Percentiles rank a stretch among this genome's conserved stretches.
Conservation (phyloP, 2,329 filamentous ascomycete genomes). For the Monilinia fructicola region DNA sequence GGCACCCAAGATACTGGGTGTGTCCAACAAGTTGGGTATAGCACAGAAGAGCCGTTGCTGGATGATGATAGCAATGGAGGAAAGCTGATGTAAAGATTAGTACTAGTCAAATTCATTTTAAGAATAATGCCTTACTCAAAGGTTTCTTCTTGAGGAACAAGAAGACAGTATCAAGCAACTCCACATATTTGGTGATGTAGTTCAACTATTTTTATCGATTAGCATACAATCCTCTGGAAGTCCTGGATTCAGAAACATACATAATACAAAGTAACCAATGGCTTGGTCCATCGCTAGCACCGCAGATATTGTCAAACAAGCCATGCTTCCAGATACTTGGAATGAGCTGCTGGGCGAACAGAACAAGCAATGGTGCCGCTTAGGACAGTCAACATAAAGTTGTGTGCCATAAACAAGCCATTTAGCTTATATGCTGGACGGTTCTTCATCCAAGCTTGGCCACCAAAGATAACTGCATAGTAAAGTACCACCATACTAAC, state of each 20-base stretch:
- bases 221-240: slow-evolving; percentile 1
- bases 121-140: slow-evolving; percentile 58
- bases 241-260: slow-evolving; percentile 54
- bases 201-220: slow-evolving; percentile 68
- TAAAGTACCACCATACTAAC: slow-evolving; percentile 79
- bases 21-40: slow-evolving; percentile 94
- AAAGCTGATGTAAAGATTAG: slow-evolving; percentile 58
- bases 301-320: slow-evolving; percentile 85
- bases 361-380: slow-evolving; percentile 73
- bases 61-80: slow-evolving; percentile 98
- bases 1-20: slow-evolving; percentile 94
- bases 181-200: slow-evolving; percentile 97
- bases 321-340: slow-evolving; percentile 78
- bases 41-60: slow-evolving; percentile 93
- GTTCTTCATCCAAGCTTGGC: slow-evolving; percentile 86
- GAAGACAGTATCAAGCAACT: slow-evolving; percentile 93
- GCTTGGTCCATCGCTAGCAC: slow-evolving; percentile 90
- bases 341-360: slow-evolving; percentile 89
- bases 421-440: slow-evolving; percentile 83
- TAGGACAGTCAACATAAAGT: slow-evolving; percentile 86
- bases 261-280: slow-evolving; percentile 91
- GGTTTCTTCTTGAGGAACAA: slow-evolving; percentile 99
- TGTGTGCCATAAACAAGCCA: slow-evolving; percentile 89
- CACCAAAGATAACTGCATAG: slow-evolving; percentile 91
- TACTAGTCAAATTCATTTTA: background rate